Base-by-base conservation (phyloP, 179 eudicot species). In the Silene coronaria region DNA sequence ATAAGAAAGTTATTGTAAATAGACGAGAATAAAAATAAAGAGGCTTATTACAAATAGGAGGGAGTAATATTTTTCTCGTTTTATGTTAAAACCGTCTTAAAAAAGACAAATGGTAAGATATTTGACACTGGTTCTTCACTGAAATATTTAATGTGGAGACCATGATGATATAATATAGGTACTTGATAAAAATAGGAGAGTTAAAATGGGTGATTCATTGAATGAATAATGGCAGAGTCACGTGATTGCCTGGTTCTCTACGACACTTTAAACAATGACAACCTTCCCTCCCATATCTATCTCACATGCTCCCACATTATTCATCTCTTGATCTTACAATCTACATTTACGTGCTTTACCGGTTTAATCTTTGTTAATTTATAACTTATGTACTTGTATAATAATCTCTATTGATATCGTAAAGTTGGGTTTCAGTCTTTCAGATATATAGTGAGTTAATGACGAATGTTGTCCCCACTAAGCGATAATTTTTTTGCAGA, bases 301-400 rank as follows among this genome's bases (percentile, higher is more conserved):
- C 66, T 80, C 83, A 80, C 83, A 77, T 80, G 80, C 80, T 67
- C 76, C 69, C 83, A 76, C 80, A 72, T 73, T 80, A 59, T 28
- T 48, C 26, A 17, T 69, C 74, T 76, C 24, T n/a, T n/a, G n/a
- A n/a, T n/a, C n/a, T 24, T 28, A 27, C 65, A 8, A 61, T 70
- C 60, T 62, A 60, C 53, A 71, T 77, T 71, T 71, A 71, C 32
- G 34, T 28, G 9, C 55, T 51, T 53, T 32, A 26, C 14, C 16
- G 16, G 0, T 70, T 9, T 21, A 3, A 34, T 77, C 46, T 10
- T 10, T 2, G 3, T 24, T 24, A 6, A 0, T 75, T 66, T 55
- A 12, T 46, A 51, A 16, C 27, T 74, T 46, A 0, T 28, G 65
- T 67, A 21, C 59, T 34, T 34, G 24, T 9, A n/a, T 10, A 17